These are phyloP conservation scores for Nakazawaea molendinolei DNA, from an alignment of 805 yeast genomes.

Conservation along the genomic window DNA sequence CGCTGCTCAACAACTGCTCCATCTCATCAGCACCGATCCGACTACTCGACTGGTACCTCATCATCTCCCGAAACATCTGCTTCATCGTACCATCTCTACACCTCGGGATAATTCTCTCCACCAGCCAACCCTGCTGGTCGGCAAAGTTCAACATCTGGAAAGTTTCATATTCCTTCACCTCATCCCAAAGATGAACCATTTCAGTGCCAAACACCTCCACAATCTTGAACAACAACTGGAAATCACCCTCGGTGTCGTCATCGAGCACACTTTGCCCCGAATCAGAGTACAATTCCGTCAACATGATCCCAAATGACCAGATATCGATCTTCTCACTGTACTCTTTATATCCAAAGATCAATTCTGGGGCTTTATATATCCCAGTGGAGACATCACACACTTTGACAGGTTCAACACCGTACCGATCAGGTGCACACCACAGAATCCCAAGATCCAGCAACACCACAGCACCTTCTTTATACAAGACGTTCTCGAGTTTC, in stretches of 20 bases:
- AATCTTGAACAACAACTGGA: constrained; percentile 48
- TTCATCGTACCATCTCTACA: constrained; percentile 16
- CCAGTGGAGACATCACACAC: constrained; percentile 62
- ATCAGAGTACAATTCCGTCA: constrained; percentile 43
- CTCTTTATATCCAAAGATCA: constrained; percentile 50
- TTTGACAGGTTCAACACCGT: constrained; percentile 54
- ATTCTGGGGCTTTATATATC: constrained; percentile 68
- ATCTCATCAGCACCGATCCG: constrained; percentile 26
- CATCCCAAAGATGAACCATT: constrained; percentile 33
- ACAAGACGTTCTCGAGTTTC: constrained; percentile 60
- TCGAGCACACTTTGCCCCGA: constrained; percentile 30
- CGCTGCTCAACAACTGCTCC: background rate
- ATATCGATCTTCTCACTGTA: constrained; percentile 57
- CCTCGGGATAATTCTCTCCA: constrained; percentile 28
- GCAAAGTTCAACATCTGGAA: constrained; percentile 27
- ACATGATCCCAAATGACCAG: constrained; percentile 65
- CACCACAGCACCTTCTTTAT: constrained; percentile 24
- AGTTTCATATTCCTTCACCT: constrained; percentile 29
- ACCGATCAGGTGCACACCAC: constrained; percentile 42
- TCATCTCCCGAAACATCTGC: constrained; percentile 34
- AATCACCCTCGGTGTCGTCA: constrained; percentile 44
- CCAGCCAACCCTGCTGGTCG: constrained; percentile 16
- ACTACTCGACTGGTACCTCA: constrained; percentile 30
- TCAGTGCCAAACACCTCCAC: constrained; percentile 63
- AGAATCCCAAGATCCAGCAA: constrained; percentile 37